Base-by-base conservation (phyloP, 179 eudicot genomes). In the Beta corolliflora region DNA sequence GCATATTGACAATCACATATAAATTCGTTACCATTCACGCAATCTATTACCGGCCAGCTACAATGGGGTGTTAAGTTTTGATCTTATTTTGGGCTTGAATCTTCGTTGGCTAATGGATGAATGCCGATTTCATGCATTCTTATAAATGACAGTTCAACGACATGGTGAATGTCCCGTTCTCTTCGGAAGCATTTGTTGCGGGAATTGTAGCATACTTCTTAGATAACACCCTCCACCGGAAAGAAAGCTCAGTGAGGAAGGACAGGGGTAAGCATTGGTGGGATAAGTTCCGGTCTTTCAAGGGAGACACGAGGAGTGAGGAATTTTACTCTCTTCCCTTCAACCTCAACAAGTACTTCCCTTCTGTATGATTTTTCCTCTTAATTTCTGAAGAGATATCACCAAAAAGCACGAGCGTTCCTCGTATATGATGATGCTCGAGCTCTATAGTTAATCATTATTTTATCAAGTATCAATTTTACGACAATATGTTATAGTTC, bases 181-280 rank as follows among this genome's bases (percentile, higher is more conserved):
- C 99, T 11, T 96, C 99, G 23, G 92, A 94, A 81, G 86, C 98
- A 46, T 94, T 94, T 80, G 93, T 96, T 59, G 99, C 93, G 1
- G 95, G 93, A 0, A 56, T 93, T 11, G 82, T 96, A 85, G 99
- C 93, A 9, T 69, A 89, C 44, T 84, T 96, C 83, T 84, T 96
- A n/a, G 99, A 96, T 75, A 86, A 86, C 77, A 93, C 98, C 0
- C 77, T 96, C 64, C 89, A 87, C 23, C 82, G 86, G 21, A 93
- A 86, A 73, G 97, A 96, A 58, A 82, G 52, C 46, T 53, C 89
- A 7, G 83, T 88, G n/a, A 87, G 93, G 77, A 92, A 91, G 79
- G 99, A 96, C 79, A 83, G 98, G 83, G 99, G 99, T 21, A 85
- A 91, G 89, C 95, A 85, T 31, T 96, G 98, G 98, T 96, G 98